A percentile compares a stretch with the other conserved stretches of the same genome.
Conservation (phyloP, 2,329 filamentous ascomycete species). For the Cadophora gregata region DNA sequence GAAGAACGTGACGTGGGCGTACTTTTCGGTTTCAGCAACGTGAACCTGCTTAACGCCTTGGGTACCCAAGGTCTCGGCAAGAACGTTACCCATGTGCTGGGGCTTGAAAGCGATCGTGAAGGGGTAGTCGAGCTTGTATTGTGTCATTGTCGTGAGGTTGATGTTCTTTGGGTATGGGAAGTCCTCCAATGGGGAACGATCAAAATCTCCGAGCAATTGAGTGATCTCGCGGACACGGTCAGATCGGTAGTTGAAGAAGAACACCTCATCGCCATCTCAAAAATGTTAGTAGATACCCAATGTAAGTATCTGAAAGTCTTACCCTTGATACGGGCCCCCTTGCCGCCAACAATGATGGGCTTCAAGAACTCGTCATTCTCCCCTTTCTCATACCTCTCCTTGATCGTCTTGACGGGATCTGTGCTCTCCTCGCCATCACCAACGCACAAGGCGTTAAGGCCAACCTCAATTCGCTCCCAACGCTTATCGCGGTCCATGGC, state of each 20-base stretch:
- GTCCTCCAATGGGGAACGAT: constrained; percentile 88
- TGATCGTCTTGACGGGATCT: constrained; percentile 86
- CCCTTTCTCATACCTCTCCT: constrained; percentile 83
- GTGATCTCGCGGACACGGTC: constrained; percentile 97
- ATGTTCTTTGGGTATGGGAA: constrained; percentile 94
- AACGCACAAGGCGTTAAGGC: constrained; percentile 79
- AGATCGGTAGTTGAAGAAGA: constrained; percentile 99
- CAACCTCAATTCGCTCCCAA: constrained; percentile 93
- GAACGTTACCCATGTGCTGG: constrained; percentile 96
- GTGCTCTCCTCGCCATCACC: constrained; percentile 87
- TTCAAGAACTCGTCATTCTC: constrained; percentile 98
- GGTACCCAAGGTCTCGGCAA: constrained; percentile 94
- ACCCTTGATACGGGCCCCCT: constrained; percentile 86
- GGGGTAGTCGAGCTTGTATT: constrained; percentile 94
- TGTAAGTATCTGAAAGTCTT: constrained; percentile 39
- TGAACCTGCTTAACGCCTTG: constrained; percentile 92
- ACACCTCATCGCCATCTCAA: constrained; percentile 86
- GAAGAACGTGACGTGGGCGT: constrained; percentile 99
- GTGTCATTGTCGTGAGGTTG: constrained; percentile 92
- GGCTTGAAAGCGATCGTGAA: constrained; percentile 93
- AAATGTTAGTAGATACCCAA: constrained; percentile 27
- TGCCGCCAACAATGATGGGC: constrained; percentile 92
- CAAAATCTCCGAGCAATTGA: constrained; percentile 88
- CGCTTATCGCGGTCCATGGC: constrained; percentile 99
- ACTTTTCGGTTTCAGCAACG: constrained; percentile 98